phyloP scores from a whole-genome alignment of 2,329 filamentous ascomycete species.

The Truncatella angustata region DNA sequence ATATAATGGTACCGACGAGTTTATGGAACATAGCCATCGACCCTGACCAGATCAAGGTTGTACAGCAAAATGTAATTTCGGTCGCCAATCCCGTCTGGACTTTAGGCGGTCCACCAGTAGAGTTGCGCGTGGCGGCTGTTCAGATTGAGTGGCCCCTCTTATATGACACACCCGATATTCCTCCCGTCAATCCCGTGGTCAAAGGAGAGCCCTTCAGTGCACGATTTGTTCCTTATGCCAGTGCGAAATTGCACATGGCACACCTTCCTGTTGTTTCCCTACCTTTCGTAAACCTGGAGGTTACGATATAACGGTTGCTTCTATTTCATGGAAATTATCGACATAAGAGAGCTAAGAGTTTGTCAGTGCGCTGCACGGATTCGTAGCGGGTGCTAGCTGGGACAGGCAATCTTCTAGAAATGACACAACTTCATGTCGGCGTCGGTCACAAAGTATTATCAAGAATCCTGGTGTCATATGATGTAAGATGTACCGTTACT shows the following conservation, averaged over 20 bases:
- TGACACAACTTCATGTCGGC: too few relatives aligned
- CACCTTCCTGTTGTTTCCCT: slow-evolving; percentile 25
- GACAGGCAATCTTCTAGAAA: too few relatives aligned
- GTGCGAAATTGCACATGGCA: slow-evolving; percentile 32
- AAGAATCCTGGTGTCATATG: too few relatives aligned
- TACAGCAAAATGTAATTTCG: slow-evolving; percentile 11
- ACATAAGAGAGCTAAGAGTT: too few relatives aligned
- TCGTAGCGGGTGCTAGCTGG: too few relatives aligned
- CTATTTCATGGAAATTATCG: too few relatives aligned
- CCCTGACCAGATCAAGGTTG: slow-evolving; percentile 26
- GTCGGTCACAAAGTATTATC: too few relatives aligned
- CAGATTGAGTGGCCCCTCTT: slow-evolving; percentile 30
- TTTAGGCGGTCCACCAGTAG: slow-evolving; percentile 26
- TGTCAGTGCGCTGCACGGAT: too few relatives aligned
- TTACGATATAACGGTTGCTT: too few relatives aligned
- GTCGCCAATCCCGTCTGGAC: slow-evolving; percentile 28
- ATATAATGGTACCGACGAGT: slow-evolving; percentile 23
- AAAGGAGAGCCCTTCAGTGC: slow-evolving; percentile 25
- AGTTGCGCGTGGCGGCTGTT: slow-evolving; percentile 29
- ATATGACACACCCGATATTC: slow-evolving; percentile 24
- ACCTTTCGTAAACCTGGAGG: too few relatives aligned
- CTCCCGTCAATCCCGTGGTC: slow-evolving; percentile 17
- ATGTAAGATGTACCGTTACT: too few relatives aligned
- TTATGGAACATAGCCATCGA: slow-evolving; percentile 32
- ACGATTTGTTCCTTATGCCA: slow-evolving; percentile 30